phyloP scores from a whole-genome alignment of 208 protist genomes.

The Phytomonas sp. region DNA sequence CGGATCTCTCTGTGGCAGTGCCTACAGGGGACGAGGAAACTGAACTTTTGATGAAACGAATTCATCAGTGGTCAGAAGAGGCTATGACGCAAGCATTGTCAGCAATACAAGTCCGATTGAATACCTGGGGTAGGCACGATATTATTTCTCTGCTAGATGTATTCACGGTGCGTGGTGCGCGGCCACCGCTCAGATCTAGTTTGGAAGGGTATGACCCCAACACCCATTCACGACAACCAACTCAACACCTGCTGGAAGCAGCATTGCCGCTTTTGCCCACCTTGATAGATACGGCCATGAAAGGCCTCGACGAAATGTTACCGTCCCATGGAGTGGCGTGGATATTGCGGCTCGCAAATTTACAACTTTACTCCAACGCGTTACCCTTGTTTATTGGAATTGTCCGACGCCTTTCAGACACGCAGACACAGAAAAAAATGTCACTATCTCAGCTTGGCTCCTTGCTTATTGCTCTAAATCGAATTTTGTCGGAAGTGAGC shows the following conservation, averaged over 20 bases:
- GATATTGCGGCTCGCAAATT: neutral
- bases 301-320: neutral
- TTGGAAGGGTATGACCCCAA: neutral
- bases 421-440: neutral
- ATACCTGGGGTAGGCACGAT: conserved; percentile 37
- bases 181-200: neutral
- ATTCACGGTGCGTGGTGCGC: conserved; percentile 23
- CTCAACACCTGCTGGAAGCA: neutral
- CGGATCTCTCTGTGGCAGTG: neutral
- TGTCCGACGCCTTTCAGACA: neutral
- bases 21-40: neutral
- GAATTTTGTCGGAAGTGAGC: neutral
- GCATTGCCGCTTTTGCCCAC: conserved; percentile 1
- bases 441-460: neutral
- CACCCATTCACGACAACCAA: neutral
- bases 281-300: neutral
- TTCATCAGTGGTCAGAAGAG: conserved; percentile 12
- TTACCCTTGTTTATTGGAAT: neutral
- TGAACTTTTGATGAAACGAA: neutral
- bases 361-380: neutral
- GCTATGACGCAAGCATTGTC: conserved; percentile 17
- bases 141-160: conserved; percentile 42
- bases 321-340: neutral
- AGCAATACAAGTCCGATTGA: conserved; percentile 28
- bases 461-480: neutral